Evolutionary conservation across 345 rosid species (phyloP).

Genomic region (Camelina neglecta): DNA sequence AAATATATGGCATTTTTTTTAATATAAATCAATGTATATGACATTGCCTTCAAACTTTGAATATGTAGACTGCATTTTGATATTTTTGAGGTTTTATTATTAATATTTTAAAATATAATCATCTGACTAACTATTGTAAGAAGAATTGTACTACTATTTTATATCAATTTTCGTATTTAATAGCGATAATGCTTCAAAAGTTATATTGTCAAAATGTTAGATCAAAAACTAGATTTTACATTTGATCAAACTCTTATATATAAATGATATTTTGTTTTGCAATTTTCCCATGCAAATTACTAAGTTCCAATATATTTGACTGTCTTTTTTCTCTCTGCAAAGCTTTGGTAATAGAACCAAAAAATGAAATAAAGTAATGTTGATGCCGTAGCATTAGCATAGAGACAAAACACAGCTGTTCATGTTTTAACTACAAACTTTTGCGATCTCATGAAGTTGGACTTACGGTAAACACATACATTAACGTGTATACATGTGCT

Average conservation of each 20-base stretch:
- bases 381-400: background rate
- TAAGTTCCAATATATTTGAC: background rate
- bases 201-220: background rate
- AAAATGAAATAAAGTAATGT: background rate
- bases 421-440: slow-evolving; percentile 7
- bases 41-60: too few species aligned
- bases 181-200: too few species aligned
- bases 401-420: slow-evolving; percentile 29
- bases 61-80: too few species aligned
- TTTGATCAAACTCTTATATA: background rate
- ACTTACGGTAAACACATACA: slow-evolving; percentile 16
- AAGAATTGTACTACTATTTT: too few species aligned
- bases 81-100: too few species aligned
- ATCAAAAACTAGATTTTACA: background rate
- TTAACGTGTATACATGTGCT: slow-evolving; percentile 39
- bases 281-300: background rate
- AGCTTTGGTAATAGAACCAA: background rate
- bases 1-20: too few species aligned
- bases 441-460: slow-evolving; percentile 1
- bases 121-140: too few species aligned
- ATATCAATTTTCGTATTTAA: too few species aligned
- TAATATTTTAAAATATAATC: too few species aligned
- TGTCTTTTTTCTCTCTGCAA: background rate
- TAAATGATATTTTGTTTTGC: background rate
- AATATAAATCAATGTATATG: too few species aligned